phyloP scores from a whole-genome alignment of 2,329 filamentous ascomycete species.

The Periconia sp. region DNA sequence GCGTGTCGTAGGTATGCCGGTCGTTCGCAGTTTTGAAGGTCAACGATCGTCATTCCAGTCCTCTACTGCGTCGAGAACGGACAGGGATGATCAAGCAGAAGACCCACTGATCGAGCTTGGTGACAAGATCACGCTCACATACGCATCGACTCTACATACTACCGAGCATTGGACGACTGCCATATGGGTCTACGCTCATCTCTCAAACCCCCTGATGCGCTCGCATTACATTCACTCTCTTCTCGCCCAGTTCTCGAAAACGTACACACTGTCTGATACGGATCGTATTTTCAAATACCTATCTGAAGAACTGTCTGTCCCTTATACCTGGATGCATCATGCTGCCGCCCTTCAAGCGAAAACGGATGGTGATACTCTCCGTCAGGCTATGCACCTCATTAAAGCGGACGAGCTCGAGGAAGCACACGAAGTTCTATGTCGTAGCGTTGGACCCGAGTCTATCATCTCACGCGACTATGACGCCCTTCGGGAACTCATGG shows the following conservation, averaged over 20 bases:
- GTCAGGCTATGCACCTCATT: constrained; percentile 72
- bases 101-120: constrained; percentile 62
- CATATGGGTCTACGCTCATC: constrained; percentile 77
- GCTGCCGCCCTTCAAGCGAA: constrained; percentile 85
- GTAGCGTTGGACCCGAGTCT: constrained; percentile 78
- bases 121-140: constrained; percentile 62
- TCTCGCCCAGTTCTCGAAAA: constrained; percentile 63
- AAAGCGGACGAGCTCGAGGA: constrained; percentile 77
- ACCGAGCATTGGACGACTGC: constrained; percentile 54
- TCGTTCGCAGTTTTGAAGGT: constrained; percentile 22
- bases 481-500: constrained; percentile 70
- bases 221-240: constrained; percentile 75
- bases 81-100: constrained; percentile 56
- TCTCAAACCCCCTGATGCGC: constrained; percentile 68
- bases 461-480: constrained; percentile 84
- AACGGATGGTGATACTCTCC: constrained; percentile 67
- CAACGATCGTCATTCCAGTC: constrained; percentile 29
- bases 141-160: constrained; percentile 44
- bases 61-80: constrained; percentile 32
- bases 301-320: constrained; percentile 71
- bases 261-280: constrained; percentile 65
- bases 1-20: constrained; percentile 41
- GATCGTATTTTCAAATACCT: constrained; percentile 65
- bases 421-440: constrained; percentile 83
- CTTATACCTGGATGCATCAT: constrained; percentile 81